These are phyloP conservation scores for Ophiostoma quercus DNA, from an alignment of 2,329 filamentous ascomycete genomes.

Conservation along the genomic window DNA sequence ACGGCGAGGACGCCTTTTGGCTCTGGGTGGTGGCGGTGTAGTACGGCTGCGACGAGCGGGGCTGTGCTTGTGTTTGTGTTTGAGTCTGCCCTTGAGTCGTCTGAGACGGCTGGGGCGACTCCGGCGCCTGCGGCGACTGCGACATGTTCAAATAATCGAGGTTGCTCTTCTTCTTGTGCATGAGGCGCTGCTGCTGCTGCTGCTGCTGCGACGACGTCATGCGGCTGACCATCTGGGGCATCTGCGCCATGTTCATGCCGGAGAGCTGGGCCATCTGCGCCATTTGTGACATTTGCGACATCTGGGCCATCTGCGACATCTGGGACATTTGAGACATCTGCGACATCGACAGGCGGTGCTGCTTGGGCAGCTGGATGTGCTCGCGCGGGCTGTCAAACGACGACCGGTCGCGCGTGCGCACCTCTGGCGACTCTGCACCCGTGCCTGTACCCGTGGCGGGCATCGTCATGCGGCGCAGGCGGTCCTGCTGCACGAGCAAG, in stretches of 20 bases:
- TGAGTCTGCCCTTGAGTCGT: no score
- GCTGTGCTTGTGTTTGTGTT: slow-evolving; percentile 33
- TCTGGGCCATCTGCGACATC: neutral
- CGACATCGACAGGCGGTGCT: slow-evolving; percentile 46
- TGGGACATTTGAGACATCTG: neutral
- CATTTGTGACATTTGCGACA: neutral
- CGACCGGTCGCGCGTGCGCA: slow-evolving; percentile 41
- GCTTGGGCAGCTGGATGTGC: slow-evolving; percentile 38
- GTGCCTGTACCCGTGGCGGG: slow-evolving; percentile 33
- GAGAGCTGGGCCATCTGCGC: neutral
- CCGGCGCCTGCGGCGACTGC: no score
- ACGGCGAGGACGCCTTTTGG: slow-evolving; percentile 35
- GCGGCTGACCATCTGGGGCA: slow-evolving; percentile 39
- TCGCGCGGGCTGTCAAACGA: slow-evolving; percentile 44
- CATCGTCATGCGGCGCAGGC: slow-evolving; percentile 53
- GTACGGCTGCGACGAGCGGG: slow-evolving; percentile 39
- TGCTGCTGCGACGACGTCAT: slow-evolving; percentile 34
- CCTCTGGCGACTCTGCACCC: slow-evolving; percentile 31
- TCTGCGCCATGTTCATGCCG: neutral
- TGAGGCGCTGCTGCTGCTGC: slow-evolving; percentile 33
- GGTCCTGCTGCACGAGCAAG: slow-evolving; percentile 52
- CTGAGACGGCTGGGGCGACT: no score
- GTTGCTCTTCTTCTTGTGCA: slow-evolving; percentile 40
- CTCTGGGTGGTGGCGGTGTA: slow-evolving; percentile 30
- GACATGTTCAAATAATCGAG: slow-evolving; percentile 35